These are phyloP conservation scores for Elongisporangium undulatum DNA, from an alignment of 352 stramenopile species.

Conservation along the genomic window DNA sequence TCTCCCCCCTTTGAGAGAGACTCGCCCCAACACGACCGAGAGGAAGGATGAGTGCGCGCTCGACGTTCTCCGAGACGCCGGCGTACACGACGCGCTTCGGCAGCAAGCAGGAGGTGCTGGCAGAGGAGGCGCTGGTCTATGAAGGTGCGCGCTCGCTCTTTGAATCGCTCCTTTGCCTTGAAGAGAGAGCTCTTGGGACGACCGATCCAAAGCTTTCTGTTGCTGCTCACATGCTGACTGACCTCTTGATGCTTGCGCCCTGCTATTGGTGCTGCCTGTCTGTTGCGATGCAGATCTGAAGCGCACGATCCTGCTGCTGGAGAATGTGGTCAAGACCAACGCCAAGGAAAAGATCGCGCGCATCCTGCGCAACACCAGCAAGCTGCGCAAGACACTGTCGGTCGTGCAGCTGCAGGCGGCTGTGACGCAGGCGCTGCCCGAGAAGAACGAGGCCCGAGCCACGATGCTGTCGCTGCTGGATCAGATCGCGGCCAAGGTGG, in stretches of 20 bases:
- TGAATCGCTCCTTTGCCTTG: too few relatives aligned
- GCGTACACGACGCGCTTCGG: slow-evolving; percentile 36
- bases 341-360: slow-evolving; percentile 83
- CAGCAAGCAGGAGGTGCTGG: slow-evolving; percentile 41
- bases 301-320: slow-evolving; percentile 63
- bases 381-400: slow-evolving; percentile 74
- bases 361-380: slow-evolving; percentile 73
- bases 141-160: slow-evolving; percentile 30
- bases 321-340: slow-evolving; percentile 78
- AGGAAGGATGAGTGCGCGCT: slow-evolving; percentile 57
- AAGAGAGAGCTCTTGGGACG: too few relatives aligned
- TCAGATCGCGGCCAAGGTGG: slow-evolving; percentile 39
- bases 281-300: slow-evolving; percentile 53
- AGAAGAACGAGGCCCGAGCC: slow-evolving; percentile 56
- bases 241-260: slow-evolving; percentile 2
- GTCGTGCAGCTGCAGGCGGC: slow-evolving; percentile 53
- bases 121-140: slow-evolving; percentile 59
- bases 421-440: slow-evolving; percentile 53
- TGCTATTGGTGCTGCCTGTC: slow-evolving; percentile 3
- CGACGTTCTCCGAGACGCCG: slow-evolving; percentile 74
- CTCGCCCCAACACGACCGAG: not conserved
- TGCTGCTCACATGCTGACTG: not conserved
- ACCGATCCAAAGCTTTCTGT: too few relatives aligned
- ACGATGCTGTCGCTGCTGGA: slow-evolving; percentile 46
- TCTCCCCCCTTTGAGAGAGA: not conserved